Conservation (phyloP, 108 stramenopile genomes). For the Cyclotella kingstonii region DNA sequence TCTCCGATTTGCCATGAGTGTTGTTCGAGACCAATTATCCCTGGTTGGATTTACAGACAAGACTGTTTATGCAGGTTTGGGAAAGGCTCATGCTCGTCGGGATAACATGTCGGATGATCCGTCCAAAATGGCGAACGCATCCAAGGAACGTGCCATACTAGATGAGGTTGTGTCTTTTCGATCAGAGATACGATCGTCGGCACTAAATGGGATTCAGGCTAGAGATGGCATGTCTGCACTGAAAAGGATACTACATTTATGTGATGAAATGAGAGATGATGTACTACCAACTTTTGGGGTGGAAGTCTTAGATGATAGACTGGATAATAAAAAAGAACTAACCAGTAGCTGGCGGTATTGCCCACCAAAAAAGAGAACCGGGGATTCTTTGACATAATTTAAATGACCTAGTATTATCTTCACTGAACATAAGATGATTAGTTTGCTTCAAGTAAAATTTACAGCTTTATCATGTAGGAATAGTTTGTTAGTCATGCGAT, state of each 20-base stretch:
- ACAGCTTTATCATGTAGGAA: too few species aligned
- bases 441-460: too few species aligned
- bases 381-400: too few species aligned
- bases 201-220: conserved; percentile 42
- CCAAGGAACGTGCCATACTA: conserved; percentile 27
- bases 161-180: conserved; percentile 68
- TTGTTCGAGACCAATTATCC: conserved; percentile 46
- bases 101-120: background rate
- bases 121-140: background rate
- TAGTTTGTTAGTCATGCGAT: too few species aligned
- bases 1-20: conserved; percentile 37
- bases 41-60: conserved; percentile 69
- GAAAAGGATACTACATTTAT: conserved; percentile 53
- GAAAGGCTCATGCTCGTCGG: background rate
- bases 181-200: conserved; percentile 43
- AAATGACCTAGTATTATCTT: too few species aligned
- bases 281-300: conserved; percentile 61
- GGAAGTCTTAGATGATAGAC: conserved; percentile 57
- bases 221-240: conserved; percentile 8
- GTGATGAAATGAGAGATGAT: conserved; percentile 71
- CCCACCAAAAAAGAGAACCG: conserved; percentile 3
- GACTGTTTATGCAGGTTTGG: conserved; percentile 58
- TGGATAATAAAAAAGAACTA: conserved; percentile 1
- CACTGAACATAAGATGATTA: too few species aligned
- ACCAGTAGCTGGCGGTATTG: conserved; percentile 35